phyloP scores from a whole-genome alignment of 202 grass and related monocot species.

The Schoenoplectus tabernaemontani region DNA sequence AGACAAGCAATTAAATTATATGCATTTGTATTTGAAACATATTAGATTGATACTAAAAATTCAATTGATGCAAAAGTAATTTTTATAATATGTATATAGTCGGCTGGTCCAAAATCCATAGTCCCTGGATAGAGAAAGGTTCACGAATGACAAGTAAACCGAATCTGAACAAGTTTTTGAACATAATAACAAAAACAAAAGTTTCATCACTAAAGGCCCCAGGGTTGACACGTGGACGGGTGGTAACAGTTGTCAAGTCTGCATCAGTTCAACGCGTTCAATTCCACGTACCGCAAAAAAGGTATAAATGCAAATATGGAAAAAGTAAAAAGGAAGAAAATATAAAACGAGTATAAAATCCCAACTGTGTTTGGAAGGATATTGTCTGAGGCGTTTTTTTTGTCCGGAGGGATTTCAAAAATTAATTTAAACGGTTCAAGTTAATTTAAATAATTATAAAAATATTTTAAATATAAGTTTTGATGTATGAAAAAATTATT shows the following conservation, averaged over 20 bases:
- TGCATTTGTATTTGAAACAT: neutral
- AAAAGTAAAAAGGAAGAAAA: neutral
- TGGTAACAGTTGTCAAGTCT: neutral
- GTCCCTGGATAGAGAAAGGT: neutral
- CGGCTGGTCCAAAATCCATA: neutral
- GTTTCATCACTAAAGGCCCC: neutral
- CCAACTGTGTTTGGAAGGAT: conserved; percentile 1
- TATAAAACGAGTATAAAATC: conserved; percentile 28
- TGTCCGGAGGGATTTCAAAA: too few species aligned
- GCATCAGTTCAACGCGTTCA: neutral
- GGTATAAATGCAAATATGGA: neutral
- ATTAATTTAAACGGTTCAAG: too few species aligned
- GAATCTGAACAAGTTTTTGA: neutral
- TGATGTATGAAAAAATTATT: too few species aligned
- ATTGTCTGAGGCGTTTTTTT: too few species aligned
- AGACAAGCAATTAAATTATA: neutral
- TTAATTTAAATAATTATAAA: too few species aligned
- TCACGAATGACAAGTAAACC: conserved; percentile 7
- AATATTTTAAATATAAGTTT: too few species aligned
- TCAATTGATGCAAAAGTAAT: neutral
- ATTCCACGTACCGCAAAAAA: neutral
- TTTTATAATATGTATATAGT: neutral
- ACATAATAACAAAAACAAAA: too few species aligned
- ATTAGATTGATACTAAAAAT: neutral
- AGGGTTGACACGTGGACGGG: conserved; percentile 11